A percentile compares a stretch with the other conserved stretches of the same genome.
phyloP scores from a whole-genome alignment of 345 rosid species.

The Salix koriyanagi region DNA sequence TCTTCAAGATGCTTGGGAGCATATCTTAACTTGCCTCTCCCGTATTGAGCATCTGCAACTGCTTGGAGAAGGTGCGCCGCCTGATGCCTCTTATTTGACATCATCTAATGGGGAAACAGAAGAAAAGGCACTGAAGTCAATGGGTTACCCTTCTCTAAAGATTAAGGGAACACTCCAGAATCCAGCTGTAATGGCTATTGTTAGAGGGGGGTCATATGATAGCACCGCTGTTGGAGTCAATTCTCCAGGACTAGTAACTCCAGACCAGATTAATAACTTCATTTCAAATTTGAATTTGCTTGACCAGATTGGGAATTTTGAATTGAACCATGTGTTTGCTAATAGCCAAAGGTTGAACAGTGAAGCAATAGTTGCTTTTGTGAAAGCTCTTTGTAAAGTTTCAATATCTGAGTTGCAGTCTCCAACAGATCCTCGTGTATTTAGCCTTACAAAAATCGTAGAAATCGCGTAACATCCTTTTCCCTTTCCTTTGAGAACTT shows the following conservation, averaged over 20 bases:
- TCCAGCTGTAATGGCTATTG: slow-evolving; percentile 95
- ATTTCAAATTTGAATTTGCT: slow-evolving; percentile 89
- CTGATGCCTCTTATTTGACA: slow-evolving; percentile 78
- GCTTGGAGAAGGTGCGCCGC: slow-evolving; percentile 93
- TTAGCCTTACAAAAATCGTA: slow-evolving; percentile 91
- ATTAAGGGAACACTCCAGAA: slow-evolving; percentile 84
- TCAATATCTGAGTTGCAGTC: slow-evolving; percentile 90
- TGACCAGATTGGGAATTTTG: slow-evolving; percentile 90
- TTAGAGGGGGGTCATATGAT: slow-evolving; percentile 95
- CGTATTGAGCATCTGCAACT: slow-evolving; percentile 93
- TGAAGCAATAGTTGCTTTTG: slow-evolving; percentile 91
- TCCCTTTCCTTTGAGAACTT: background rate
- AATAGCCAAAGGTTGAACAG: slow-evolving; percentile 90
- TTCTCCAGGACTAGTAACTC: slow-evolving; percentile 60
- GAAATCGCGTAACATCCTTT: slow-evolving; percentile 80
- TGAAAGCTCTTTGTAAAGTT: slow-evolving; percentile 93
- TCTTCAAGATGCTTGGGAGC: slow-evolving; percentile 97
- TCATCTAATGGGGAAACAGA: slow-evolving; percentile 61
- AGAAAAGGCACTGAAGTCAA: slow-evolving; percentile 53
- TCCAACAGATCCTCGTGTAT: slow-evolving; percentile 97
- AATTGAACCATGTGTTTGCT: slow-evolving; percentile 93
- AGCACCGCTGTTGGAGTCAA: slow-evolving; percentile 62
- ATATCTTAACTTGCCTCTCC: slow-evolving; percentile 89
- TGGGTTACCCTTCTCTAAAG: slow-evolving; percentile 62
- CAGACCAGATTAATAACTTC: slow-evolving; percentile 71